A percentile compares a stretch with the other conserved stretches of the same genome.
Evolutionary conservation across 495 filamentous ascomycete species (phyloP).

Genomic region (Penicillium cosmopolitanum): DNA sequence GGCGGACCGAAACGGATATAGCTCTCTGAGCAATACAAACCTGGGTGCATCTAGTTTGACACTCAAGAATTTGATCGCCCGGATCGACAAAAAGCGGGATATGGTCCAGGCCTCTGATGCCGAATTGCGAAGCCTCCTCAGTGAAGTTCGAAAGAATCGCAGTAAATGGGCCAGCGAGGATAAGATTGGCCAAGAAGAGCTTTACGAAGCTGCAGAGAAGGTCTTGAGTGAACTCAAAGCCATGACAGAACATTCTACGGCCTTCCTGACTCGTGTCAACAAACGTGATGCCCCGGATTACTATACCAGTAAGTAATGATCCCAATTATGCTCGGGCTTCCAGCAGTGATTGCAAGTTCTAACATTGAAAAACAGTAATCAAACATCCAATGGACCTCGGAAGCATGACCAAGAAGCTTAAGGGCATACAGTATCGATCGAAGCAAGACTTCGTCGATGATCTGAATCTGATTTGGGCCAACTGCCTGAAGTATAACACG

Average conservation of each 20-base stretch:
- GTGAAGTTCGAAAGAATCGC: conserved; percentile 93
- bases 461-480: conserved; percentile 92
- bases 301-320: conserved; percentile 67
- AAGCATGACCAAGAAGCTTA: conserved; percentile 97
- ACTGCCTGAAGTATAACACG: conserved; percentile 94
- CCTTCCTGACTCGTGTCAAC: conserved; percentile 90
- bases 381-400: conserved; percentile 98
- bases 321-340: conserved; percentile 1
- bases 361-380: conserved; percentile 65
- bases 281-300: conserved; percentile 98
- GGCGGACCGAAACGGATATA: conserved; percentile 64
- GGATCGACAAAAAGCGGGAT: conserved; percentile 89
- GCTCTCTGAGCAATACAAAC: conserved; percentile 89
- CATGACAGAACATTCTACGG: conserved; percentile 92
- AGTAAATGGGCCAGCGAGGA: conserved; percentile 99
- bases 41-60: conserved; percentile 96
- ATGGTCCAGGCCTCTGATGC: conserved; percentile 88
- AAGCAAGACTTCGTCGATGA: conserved; percentile 95
- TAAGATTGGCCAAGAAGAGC: conserved; percentile 93
- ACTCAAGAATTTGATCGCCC: conserved; percentile 91
- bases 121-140: conserved; percentile 88
- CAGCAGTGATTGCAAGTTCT: conserved; percentile 16
- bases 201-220: conserved; percentile 96
- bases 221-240: conserved; percentile 95
- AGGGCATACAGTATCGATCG: conserved; percentile 81